Base-by-base conservation (phyloP, 2,329 filamentous ascomycete species). In the Beauveria asiatica region DNA sequence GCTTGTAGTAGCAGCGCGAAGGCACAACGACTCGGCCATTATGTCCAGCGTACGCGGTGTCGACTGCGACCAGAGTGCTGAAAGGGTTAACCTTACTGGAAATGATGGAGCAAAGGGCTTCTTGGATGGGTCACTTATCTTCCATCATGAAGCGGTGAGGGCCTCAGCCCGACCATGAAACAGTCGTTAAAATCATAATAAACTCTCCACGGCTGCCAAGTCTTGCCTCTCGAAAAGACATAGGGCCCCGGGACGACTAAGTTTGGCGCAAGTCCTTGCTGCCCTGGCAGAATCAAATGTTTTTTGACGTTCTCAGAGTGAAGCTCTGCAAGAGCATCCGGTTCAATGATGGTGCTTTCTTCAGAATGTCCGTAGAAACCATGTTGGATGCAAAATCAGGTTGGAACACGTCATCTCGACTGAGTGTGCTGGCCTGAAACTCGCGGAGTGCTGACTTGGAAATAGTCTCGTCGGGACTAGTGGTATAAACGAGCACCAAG, bases 161-260 rank as follows among this genome's bases (percentile, higher is more conserved):
- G 53, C 42, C 50, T 55, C 13, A 52, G 54, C 2, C 45, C 42
- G 3, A 55, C 25, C 30, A 49, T 62, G 21, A 62, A 55, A 23
- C 55, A 49, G 5, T 27, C 49, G 33, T 62, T 62, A 11, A 42
- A 30, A 33, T 62, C 61, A 11, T 59, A 8, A 16, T 62, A 62
- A 11, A 62, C 16, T 49, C 61, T 60, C 61, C 57, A 62, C 10
- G 57, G 57, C 17, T 62, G 56, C 50, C 57, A 62, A 6, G 52
- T 60, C n/a, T 21, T 41, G 37, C 50, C 61, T 3, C 25, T 17
- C 5, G n/a, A 54, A 33, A 48, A 46, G 51, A 57, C 39, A 46
- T 62, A 62, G 6, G 51, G 61, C 16, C 61, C 57, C 10, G 50
- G 50, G 37, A 17, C 37, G n/a, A 42, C 50, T 2, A n/a, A 37